phyloP scores from a whole-genome alignment of 345 rosid genomes.

The Syzygium aromaticum region DNA sequence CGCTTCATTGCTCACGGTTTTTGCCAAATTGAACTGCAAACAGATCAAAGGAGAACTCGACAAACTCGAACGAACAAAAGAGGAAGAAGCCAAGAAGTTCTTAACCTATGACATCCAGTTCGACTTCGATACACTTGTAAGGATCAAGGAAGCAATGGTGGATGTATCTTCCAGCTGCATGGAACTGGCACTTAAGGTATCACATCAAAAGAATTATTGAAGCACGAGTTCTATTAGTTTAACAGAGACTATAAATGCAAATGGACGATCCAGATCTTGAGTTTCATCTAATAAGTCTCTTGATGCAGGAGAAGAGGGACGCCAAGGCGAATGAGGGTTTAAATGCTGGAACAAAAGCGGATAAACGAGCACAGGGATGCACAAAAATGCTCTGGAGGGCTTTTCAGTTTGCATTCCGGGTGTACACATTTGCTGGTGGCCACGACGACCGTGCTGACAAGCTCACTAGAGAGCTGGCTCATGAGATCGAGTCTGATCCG shows the following conservation, averaged over 20 bases:
- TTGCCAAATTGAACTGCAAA: background rate
- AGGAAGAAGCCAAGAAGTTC: constrained; percentile 81
- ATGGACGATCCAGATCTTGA: background rate
- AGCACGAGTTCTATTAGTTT: background rate
- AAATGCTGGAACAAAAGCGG: constrained; percentile 15
- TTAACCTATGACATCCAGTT: constrained; percentile 60
- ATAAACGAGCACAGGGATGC: constrained; percentile 22
- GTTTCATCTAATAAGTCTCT: background rate
- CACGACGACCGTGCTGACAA: constrained; percentile 87
- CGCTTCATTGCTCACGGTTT: background rate
- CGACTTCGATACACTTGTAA: constrained; percentile 62
- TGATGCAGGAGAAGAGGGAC: constrained; percentile 55
- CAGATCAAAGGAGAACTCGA: constrained; percentile 81
- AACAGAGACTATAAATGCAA: background rate
- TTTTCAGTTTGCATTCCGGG: constrained; percentile 83
- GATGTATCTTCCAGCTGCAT: constrained; percentile 88
- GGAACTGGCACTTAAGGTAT: constrained; percentile 85
- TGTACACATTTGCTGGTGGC: constrained; percentile 89
- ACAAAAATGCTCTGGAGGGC: constrained; percentile 79
- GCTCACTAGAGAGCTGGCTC: constrained; percentile 77
- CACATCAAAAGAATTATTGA: background rate
- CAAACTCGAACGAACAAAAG: constrained; percentile 68
- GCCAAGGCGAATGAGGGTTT: constrained; percentile 33
- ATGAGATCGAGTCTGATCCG: constrained; percentile 61
- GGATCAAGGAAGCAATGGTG: constrained; percentile 82